Base-by-base conservation (phyloP, 148 eudicot species). In the Suaeda aralocaspica region DNA sequence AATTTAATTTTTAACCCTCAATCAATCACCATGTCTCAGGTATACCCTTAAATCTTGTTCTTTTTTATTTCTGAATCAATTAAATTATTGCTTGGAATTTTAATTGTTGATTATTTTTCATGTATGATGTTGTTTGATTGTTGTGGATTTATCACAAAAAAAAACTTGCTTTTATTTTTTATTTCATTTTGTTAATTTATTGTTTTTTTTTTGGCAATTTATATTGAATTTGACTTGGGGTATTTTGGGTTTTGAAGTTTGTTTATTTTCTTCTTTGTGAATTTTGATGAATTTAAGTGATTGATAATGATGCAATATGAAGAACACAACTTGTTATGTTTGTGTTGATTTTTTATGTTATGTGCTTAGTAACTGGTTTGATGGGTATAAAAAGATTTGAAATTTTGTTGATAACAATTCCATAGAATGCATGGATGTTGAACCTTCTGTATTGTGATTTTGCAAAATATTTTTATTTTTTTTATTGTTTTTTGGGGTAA, bases 21-120 rank as follows among this genome's bases (percentile, higher is more conserved):
- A 60, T 57, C 69, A 19, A 53, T 44, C 52, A 13, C 65, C 78
- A 76, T 76, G 78, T 53, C 78, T 76, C 78, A 76, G 78, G 78
- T 76, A 68, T 16, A 36, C n/a, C 31, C 4, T 1, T 21, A 16
- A 22, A 14, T 26, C 39, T 8, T 36, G 5, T n/a, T 28, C 30
- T 31, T 26, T 0, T 8, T 36, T n/a, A n/a, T n/a, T 31, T 18
- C 50, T 34, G 33, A 25, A 6, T n/a, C 45, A 16, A 9, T 9
- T 10, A 18, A 6, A 4, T 28, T 0, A 19, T 42, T 30, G 10
- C 15, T 1, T n/a, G 12, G 10, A 18, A 30, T 58, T 58, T 70
- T 29, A 3, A 57, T 5, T 4, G 53, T 28, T 10, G 30, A 56
- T 1, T 22, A 59, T 33, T 9, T 36, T 4, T 50, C 21, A 36